Evolutionary conservation across 306 rosid genomes (phyloP).

Genomic region (Canavalia ensiformis): DNA sequence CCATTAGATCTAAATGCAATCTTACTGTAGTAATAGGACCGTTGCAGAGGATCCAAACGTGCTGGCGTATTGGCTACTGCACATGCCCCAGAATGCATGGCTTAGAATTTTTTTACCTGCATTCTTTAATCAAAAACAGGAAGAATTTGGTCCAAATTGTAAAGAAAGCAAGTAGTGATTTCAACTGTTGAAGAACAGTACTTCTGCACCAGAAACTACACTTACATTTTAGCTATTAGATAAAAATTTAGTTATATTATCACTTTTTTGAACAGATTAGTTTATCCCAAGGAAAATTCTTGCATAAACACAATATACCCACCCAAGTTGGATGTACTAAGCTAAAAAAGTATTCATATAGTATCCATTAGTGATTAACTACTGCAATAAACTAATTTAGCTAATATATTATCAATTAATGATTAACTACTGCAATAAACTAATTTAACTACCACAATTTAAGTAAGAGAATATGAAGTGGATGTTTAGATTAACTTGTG

Average conservation of each 20-base stretch:
- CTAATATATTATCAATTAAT: not conserved
- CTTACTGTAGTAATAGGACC: no score
- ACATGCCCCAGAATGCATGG: constrained; percentile 6
- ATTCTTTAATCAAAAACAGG: not conserved
- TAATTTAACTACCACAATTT: not conserved
- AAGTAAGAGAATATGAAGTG: constrained; percentile 9
- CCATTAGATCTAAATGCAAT: no score
- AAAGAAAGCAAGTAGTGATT: not conserved
- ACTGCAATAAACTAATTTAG: not conserved
- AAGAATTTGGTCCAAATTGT: constrained; percentile 11
- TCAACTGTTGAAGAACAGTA: not conserved
- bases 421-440: not conserved
- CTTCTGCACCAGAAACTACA: not conserved
- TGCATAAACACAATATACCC: not conserved
- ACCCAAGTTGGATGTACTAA: not conserved
- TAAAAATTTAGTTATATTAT: not conserved
- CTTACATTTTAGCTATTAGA: not conserved
- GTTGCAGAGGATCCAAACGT: no score
- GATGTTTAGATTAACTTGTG: not conserved
- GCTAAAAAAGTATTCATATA: not conserved
- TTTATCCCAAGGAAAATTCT: not conserved
- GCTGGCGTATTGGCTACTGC: not conserved
- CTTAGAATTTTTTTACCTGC: not conserved
- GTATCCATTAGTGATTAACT: not conserved
- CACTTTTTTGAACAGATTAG: not conserved